Evolutionary conservation across 495 filamentous ascomycete species (phyloP).

Genomic region (Zalerion maritima): DNA sequence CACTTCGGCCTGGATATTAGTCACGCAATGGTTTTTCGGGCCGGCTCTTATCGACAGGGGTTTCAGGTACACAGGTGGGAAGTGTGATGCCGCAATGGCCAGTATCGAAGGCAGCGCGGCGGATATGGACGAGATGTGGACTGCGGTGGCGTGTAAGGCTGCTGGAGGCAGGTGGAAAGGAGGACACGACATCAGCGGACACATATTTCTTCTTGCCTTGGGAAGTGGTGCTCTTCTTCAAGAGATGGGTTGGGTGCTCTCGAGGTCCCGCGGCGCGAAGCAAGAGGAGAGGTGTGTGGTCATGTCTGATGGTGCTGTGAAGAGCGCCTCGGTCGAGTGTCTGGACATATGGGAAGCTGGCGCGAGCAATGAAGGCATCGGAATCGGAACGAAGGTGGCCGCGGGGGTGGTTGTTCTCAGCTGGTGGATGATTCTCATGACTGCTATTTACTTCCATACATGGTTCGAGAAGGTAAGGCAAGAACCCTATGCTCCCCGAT

Average conservation of each 20-base stretch:
- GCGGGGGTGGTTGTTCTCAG: constrained; percentile 45
- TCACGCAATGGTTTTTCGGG: constrained; percentile 96
- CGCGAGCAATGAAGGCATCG: constrained; percentile 12
- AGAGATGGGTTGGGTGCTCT: constrained; percentile 54
- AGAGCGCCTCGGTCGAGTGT: constrained; percentile 32
- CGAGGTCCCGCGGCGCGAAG: constrained; percentile 24
- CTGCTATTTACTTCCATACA: constrained; percentile 91
- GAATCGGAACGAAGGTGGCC: constrained; percentile 30
- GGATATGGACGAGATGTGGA: constrained; percentile 39
- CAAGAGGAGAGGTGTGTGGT: constrained; percentile 43
- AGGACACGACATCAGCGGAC: constrained; percentile 86
- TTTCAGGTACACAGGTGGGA: constrained; percentile 69
- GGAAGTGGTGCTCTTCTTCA: constrained; percentile 65
- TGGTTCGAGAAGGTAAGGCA: constrained; percentile 89
- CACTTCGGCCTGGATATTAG: constrained; percentile 57
- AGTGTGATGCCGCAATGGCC: constrained; percentile 41
- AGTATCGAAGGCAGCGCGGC: constrained; percentile 12
- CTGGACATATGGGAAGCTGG: too few species aligned
- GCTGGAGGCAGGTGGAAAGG: constrained; percentile 74
- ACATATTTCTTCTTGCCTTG: constrained; percentile 84
- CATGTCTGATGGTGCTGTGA: constrained; percentile 44
- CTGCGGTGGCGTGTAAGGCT: constrained; percentile 67
- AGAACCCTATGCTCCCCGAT: constrained; percentile 2
- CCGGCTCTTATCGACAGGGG: constrained; percentile 75
- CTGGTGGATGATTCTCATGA: constrained; percentile 97